Conservation (phyloP, 306 rosid genomes). For the Urtica urens region DNA sequence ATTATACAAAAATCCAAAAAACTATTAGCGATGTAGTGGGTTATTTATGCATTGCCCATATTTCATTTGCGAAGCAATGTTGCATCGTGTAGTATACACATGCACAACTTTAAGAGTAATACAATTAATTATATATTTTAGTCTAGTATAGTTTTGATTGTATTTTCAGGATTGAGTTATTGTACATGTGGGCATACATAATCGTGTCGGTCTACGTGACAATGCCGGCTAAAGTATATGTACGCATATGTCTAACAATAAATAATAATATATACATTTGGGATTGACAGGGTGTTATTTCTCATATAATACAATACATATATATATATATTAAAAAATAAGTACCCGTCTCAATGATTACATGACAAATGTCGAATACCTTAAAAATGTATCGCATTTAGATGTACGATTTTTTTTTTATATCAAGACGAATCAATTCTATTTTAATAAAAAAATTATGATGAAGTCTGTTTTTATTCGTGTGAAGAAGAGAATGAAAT, state of each 20-base stretch:
- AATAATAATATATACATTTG: neutral
- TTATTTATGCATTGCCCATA: neutral
- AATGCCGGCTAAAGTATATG: neutral
- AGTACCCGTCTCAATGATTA: no score
- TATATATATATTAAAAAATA: no score
- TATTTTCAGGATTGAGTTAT: neutral
- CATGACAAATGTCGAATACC: no score
- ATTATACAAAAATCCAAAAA: neutral
- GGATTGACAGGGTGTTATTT: no score
- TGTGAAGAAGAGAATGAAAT: no score
- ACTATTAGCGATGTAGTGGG: neutral
- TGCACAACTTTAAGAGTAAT: neutral
- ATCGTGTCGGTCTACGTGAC: conserved; percentile 7
- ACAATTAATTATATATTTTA: neutral
- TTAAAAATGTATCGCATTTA: no score
- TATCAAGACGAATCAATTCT: no score
- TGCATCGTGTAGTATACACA: no score
- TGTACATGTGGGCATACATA: conserved; percentile 12
- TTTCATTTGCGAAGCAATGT: neutral
- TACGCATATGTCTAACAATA: neutral
- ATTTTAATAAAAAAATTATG: no score
- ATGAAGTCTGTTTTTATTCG: no score
- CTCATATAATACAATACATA: no score
- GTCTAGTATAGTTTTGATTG: neutral
- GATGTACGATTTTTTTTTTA: no score